Evolutionary conservation across 805 yeast genomes (phyloP).

Genomic region (Pichia californica): DNA sequence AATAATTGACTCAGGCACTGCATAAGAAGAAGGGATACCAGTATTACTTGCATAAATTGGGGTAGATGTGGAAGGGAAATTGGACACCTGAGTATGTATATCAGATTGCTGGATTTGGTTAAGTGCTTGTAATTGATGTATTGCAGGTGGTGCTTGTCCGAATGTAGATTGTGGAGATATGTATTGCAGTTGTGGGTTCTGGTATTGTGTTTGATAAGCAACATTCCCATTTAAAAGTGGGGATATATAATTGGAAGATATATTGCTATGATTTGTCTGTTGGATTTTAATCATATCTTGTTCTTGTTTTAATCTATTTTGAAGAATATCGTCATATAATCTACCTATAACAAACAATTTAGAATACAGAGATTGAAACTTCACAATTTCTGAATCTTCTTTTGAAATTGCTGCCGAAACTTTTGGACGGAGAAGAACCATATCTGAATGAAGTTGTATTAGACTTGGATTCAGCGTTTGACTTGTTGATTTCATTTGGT

Average conservation of each 20-base stretch:
- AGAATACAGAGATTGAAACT: conserved; percentile 63
- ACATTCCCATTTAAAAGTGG: no score
- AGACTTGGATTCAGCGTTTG: conserved; percentile 41
- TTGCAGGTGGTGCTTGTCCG: not conserved
- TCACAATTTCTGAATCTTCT: conserved; percentile 56
- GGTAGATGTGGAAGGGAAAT: no score
- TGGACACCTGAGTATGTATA: no score
- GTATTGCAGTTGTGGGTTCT: not conserved
- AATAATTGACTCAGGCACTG: no score
- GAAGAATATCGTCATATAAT: conserved; percentile 71
- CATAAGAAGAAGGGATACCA: no score
- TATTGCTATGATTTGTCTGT: not conserved
- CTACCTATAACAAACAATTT: conserved; percentile 71
- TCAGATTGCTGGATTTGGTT: not conserved
- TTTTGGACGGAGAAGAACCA: conserved; percentile 62
- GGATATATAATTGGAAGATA: not conserved
- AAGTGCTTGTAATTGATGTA: conserved; percentile 4
- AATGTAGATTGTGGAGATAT: conserved; percentile 8
- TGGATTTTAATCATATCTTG: conserved; percentile 11
- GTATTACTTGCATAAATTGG: not conserved
- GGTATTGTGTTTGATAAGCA: not conserved
- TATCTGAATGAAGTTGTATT: conserved; percentile 51
- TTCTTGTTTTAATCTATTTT: conserved; percentile 37
- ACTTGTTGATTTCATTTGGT: conserved; percentile 38
- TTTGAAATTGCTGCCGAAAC: conserved; percentile 53